phyloP scores from a whole-genome alignment of 176 grass and related monocot species.

The Eragrostis curvula region DNA sequence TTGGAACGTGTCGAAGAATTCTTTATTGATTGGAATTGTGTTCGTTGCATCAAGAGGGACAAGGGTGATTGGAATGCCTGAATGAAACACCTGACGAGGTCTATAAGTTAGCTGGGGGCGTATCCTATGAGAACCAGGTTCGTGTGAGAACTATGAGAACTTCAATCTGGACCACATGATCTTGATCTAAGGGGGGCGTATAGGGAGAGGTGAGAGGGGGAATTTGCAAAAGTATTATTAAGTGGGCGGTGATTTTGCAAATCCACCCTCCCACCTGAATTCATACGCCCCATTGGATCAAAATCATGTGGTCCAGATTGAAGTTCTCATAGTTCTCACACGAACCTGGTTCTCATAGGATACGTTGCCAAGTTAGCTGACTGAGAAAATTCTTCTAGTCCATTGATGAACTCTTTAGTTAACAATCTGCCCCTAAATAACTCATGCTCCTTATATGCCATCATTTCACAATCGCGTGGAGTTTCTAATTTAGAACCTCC shows the following conservation, averaged over 20 bases:
- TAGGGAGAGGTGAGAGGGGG: no score
- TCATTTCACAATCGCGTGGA: not conserved
- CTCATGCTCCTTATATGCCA: not conserved
- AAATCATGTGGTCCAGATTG: no score
- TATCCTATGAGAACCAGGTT: no score
- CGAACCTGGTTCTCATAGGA: no score
- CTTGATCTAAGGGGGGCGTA: no score
- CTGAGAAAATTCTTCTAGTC: not conserved
- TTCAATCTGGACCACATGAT: no score
- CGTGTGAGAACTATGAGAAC: no score
- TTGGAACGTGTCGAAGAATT: conserved; percentile 63
- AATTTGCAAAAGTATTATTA: no score
- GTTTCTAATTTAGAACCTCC: not conserved
- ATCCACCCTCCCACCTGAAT: no score
- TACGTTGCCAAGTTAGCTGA: not conserved
- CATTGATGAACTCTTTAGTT: not conserved
- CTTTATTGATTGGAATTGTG: conserved; percentile 61
- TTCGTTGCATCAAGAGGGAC: conserved; percentile 81
- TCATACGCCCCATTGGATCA: no score
- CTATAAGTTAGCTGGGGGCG: not conserved
- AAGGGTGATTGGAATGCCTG: conserved; percentile 69
- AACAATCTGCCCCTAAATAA: not conserved
- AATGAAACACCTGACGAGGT: conserved; percentile 61
- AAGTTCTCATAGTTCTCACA: no score
- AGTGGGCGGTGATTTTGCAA: no score